Percentiles rank a stretch among this genome's conserved stretches.
These are phyloP conservation scores for Phytophthora europaea DNA, from an alignment of 352 stramenopile species.

Conservation along the genomic window DNA sequence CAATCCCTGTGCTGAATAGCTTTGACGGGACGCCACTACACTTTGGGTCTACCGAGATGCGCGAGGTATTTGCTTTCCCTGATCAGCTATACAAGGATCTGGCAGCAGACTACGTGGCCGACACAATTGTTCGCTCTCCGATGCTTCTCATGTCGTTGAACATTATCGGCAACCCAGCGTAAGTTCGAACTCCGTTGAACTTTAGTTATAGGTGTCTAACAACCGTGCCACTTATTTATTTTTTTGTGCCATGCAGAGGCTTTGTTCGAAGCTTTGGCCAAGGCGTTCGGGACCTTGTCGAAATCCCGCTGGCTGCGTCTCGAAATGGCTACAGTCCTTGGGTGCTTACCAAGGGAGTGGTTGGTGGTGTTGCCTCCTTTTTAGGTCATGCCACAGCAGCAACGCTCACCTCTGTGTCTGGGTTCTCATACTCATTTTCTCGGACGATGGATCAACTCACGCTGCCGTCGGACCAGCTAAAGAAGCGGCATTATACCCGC, in stretches of 20 bases:
- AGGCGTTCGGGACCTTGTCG: slow-evolving; percentile 80
- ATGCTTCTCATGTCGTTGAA: slow-evolving; percentile 89
- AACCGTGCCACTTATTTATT: not conserved
- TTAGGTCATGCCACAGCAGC: slow-evolving; percentile 77
- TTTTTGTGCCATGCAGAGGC: slow-evolving; percentile 47
- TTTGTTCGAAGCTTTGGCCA: slow-evolving; percentile 80
- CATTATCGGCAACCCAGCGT: slow-evolving; percentile 89
- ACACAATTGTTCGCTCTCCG: slow-evolving; percentile 81
- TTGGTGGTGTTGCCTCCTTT: slow-evolving; percentile 77
- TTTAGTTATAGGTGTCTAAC: slow-evolving; percentile 11
- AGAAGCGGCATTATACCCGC: slow-evolving; percentile 69
- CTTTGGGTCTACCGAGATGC: slow-evolving; percentile 64
- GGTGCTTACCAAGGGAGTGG: slow-evolving; percentile 76
- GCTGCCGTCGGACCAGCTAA: slow-evolving; percentile 67
- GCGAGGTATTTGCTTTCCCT: slow-evolving; percentile 76
- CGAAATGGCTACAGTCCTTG: slow-evolving; percentile 83
- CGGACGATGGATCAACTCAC: slow-evolving; percentile 86
- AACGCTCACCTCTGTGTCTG: slow-evolving; percentile 77
- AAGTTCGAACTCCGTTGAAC: slow-evolving; percentile 33
- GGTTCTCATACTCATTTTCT: slow-evolving; percentile 86
- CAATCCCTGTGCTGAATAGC: slow-evolving; percentile 82
- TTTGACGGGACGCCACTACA: slow-evolving; percentile 82
- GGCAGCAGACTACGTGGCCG: slow-evolving; percentile 83
- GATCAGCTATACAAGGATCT: slow-evolving; percentile 88
- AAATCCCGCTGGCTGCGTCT: slow-evolving; percentile 77